Conservation (phyloP, 148 eudicot genomes). For the Chenopodium quinoa region DNA sequence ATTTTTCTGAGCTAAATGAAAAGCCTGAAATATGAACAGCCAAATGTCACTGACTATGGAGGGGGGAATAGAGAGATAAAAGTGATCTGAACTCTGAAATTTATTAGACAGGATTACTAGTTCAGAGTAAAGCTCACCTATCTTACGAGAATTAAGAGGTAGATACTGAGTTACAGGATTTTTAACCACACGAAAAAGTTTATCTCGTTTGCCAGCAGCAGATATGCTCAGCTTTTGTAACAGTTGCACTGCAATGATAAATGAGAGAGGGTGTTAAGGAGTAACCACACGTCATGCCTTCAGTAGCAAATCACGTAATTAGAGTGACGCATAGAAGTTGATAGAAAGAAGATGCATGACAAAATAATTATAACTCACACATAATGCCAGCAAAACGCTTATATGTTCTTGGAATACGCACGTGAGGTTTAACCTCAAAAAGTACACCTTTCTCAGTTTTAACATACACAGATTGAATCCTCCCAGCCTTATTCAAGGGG, state of each 20-base stretch:
- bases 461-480: too few relatives aligned
- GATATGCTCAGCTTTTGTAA: conserved; percentile 79
- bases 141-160: too few relatives aligned
- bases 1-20: too few relatives aligned
- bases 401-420: conserved; percentile 91
- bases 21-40: too few relatives aligned
- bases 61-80: too few relatives aligned
- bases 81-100: too few relatives aligned
- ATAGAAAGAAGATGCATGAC: neutral
- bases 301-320: neutral
- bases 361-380: conserved; percentile 53
- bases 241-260: conserved; percentile 66
- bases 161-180: conserved; percentile 28
- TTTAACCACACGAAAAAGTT: conserved; percentile 74
- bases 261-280: neutral
- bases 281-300: neutral
- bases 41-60: too few relatives aligned
- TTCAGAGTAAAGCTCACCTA: too few relatives aligned
- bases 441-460: too few relatives aligned
- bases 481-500: too few relatives aligned
- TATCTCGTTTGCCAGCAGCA: conserved; percentile 86
- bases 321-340: neutral
- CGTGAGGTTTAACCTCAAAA: conserved; percentile 51
- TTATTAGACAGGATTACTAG: too few relatives aligned
- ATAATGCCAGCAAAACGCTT: conserved; percentile 91